phyloP scores from a whole-genome alignment of 1,284 basidiomycete species.

The Somion occarium region DNA sequence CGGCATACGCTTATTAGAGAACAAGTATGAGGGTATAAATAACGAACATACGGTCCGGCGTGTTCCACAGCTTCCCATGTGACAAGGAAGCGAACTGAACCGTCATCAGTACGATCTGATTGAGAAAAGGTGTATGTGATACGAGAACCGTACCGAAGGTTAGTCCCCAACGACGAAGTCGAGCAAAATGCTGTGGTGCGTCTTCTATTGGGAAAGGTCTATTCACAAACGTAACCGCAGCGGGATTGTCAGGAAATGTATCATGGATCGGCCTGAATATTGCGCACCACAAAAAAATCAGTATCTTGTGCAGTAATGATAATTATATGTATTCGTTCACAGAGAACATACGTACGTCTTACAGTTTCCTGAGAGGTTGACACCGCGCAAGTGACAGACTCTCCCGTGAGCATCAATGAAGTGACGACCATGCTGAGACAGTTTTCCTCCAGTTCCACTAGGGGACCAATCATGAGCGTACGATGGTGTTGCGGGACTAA shows the following conservation, averaged over 20 bases:
- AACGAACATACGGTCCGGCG: constrained; percentile 67
- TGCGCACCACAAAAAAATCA: constrained; percentile 8
- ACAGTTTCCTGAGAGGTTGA: constrained; percentile 76
- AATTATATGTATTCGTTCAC: neutral
- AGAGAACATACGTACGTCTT: constrained; percentile 62
- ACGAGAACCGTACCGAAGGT: constrained; percentile 69
- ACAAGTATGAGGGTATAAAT: neutral
- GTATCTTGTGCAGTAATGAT: neutral
- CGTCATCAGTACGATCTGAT: neutral
- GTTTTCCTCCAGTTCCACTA: constrained; percentile 49
- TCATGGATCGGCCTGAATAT: constrained; percentile 56
- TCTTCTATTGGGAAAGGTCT: constrained; percentile 82
- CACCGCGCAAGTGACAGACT: constrained; percentile 73
- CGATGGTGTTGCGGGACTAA: too few species aligned
- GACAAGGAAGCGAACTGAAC: constrained; percentile 77
- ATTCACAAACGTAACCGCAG: constrained; percentile 72
- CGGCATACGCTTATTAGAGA: neutral
- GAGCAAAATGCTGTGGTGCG: constrained; percentile 77
- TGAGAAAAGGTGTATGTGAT: neutral
- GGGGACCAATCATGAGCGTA: constrained; percentile 75
- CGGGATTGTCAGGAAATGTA: constrained; percentile 57
- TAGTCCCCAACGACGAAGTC: constrained; percentile 81
- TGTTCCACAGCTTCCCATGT: constrained; percentile 98
- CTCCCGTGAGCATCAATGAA: constrained; percentile 76
- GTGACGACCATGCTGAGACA: constrained; percentile 62